Conservation (phyloP, 352 stramenopile genomes). For the Pythium sukuiense region DNA sequence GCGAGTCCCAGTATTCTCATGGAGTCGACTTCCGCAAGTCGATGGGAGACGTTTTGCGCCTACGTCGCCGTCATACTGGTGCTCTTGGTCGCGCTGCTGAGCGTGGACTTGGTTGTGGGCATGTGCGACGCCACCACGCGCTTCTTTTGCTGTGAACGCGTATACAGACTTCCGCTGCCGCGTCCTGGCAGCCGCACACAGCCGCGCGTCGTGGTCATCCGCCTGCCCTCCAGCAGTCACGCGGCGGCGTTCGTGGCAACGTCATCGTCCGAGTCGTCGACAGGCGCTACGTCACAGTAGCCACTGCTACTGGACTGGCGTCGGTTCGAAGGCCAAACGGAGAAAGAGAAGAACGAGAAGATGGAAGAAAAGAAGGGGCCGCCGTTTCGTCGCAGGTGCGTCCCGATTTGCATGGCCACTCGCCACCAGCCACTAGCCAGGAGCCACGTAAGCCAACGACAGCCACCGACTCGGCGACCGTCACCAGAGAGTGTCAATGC, state of each 20-base stretch:
- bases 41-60: conserved; percentile 10
- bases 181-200: conserved; percentile 2
- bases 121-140: conserved; percentile 22
- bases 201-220: conserved; percentile 22
- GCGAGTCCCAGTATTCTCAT: not conserved
- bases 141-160: conserved; percentile 28
- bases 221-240: conserved; percentile 9
- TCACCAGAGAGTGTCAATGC: too few species aligned
- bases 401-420: not conserved
- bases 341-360: conserved; percentile 3
- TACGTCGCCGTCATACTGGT: conserved; percentile 14
- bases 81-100: conserved; percentile 17
- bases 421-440: not conserved
- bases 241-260: conserved; percentile 7
- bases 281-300: not conserved
- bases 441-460: not conserved
- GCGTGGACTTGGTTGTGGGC: conserved; percentile 16
- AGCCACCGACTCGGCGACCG: too few species aligned
- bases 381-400: not conserved
- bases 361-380: not conserved
- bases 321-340: conserved; percentile 1
- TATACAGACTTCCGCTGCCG: conserved; percentile 19
- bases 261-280: conserved; percentile 1
- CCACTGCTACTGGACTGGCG: not conserved
- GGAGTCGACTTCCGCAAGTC: not conserved